Conservation (phyloP, 495 filamentous ascomycete species). For the Tuber melanosporum region DNA sequence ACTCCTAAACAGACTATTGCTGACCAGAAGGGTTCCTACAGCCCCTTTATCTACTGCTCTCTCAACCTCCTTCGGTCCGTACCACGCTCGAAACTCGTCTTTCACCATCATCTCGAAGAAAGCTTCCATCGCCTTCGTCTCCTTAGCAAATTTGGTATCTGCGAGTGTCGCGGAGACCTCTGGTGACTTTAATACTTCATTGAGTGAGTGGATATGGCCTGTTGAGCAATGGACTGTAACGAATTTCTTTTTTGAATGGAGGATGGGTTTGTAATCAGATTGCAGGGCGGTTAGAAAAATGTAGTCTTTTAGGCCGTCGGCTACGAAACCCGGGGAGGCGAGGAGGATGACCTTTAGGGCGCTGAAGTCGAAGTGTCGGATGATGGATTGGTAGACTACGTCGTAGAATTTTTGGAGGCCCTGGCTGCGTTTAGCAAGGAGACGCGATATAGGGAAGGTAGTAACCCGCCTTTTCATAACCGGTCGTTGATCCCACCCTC, state of each 20-base stretch:
- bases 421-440: slow-evolving; percentile 38
- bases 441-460: background rate
- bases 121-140: slow-evolving; percentile 78
- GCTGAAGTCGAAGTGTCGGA: slow-evolving; percentile 70
- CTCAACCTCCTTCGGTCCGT: slow-evolving; percentile 79
- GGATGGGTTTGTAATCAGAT: slow-evolving; percentile 56
- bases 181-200: slow-evolving; percentile 74
- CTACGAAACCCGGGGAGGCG: slow-evolving; percentile 83
- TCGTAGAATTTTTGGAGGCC: slow-evolving; percentile 75
- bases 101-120: slow-evolving; percentile 72
- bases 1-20: slow-evolving; percentile 75
- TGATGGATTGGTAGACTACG: slow-evolving; percentile 65
- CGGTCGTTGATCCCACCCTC: slow-evolving; percentile 51
- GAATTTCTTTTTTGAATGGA: slow-evolving; percentile 57
- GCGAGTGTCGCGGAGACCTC: slow-evolving; percentile 68
- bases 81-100: slow-evolving; percentile 87
- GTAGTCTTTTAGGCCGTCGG: slow-evolving; percentile 69
- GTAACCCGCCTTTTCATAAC: slow-evolving; percentile 56
- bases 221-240: slow-evolving; percentile 77
- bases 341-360: slow-evolving; percentile 67
- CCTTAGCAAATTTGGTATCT: slow-evolving; percentile 78
- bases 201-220: slow-evolving; percentile 75
- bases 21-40: slow-evolving; percentile 78
- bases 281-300: slow-evolving; percentile 65
- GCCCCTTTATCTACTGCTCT: slow-evolving; percentile 82